Conservation (phyloP, 257 asterid genomes). For the Rehmannia glutinosa region DNA sequence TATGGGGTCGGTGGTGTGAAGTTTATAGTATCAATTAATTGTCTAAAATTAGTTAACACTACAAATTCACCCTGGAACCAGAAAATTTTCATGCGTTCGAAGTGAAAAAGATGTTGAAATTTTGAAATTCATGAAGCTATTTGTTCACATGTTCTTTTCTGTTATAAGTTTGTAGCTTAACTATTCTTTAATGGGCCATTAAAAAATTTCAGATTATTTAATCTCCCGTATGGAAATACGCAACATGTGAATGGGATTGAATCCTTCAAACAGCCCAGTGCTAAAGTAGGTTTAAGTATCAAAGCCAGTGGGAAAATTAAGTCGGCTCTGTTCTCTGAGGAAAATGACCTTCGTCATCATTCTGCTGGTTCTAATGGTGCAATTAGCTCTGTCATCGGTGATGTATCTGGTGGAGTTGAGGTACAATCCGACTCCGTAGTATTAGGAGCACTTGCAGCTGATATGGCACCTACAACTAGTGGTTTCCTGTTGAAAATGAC, state of each 20-base stretch:
- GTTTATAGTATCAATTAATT: too few relatives aligned
- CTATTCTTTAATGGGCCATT: conserved; percentile 18
- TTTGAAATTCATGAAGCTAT: too few relatives aligned
- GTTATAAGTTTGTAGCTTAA: conserved; percentile 3
- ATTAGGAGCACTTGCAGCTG: conserved; percentile 67
- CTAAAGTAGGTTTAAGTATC: conserved; percentile 36
- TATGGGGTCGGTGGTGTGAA: too few relatives aligned
- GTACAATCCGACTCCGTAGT: conserved; percentile 49
- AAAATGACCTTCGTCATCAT: too few relatives aligned
- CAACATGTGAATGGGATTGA: conserved; percentile 36
- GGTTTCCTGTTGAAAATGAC: conserved; percentile 55
- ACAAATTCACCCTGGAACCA: too few relatives aligned
- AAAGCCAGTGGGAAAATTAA: conserved; percentile 36
- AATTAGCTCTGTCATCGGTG: conserved; percentile 33
- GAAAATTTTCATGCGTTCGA: too few relatives aligned
- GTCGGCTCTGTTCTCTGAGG: too few relatives aligned
- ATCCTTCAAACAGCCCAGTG: conserved; percentile 31
- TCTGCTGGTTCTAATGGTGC: conserved; percentile 25
- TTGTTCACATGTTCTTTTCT: too few relatives aligned
- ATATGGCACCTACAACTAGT: conserved; percentile 45
- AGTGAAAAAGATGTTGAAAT: too few relatives aligned
- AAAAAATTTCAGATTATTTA: conserved; percentile 42
- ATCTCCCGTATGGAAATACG: conserved; percentile 36
- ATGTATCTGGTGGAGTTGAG: conserved; percentile 50
- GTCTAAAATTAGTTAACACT: too few relatives aligned